Percentiles rank a stretch among this genome's conserved stretches.
These are phyloP conservation scores for Linnemannia exigua DNA, from an alignment of 192 early-diverging fungal genomes.

Conservation along the genomic window DNA sequence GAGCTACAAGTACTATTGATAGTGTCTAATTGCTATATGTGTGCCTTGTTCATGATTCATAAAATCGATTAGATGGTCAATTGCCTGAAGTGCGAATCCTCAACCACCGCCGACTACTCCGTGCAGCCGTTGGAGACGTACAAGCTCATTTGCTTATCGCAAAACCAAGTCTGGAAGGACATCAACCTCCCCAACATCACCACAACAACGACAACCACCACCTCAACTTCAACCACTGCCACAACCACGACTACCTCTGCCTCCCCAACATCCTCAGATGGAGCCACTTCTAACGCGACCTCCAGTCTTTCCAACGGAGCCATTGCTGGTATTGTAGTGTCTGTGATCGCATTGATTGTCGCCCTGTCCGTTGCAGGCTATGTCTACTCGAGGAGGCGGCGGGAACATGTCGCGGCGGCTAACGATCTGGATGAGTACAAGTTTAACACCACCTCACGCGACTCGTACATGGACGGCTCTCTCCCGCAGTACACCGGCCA, in stretches of 20 bases:
- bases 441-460: constrained; percentile 26
- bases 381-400: constrained; percentile 29
- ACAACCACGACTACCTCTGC: constrained; percentile 4
- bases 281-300: not conserved
- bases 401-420: constrained; percentile 5
- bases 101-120: constrained; percentile 23
- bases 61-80: constrained; percentile 11
- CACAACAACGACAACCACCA: constrained; percentile 14
- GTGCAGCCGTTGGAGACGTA: constrained; percentile 14
- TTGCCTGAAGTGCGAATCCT: constrained; percentile 39
- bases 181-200: constrained; percentile 26
- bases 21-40: not conserved
- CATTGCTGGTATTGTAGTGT: constrained; percentile 46
- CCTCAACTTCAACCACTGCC: constrained; percentile 6
- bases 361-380: constrained; percentile 45
- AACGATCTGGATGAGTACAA: constrained; percentile 34
- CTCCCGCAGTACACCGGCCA: constrained; percentile 49
- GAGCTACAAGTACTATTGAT: not conserved
- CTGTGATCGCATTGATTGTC: constrained; percentile 40
- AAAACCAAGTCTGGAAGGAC: constrained; percentile 26
- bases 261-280: not conserved
- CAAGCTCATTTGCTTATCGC: constrained; percentile 32
- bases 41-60: not conserved
- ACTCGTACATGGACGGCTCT: constrained; percentile 33
- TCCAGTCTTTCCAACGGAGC: constrained; percentile 32